Percentiles rank a stretch among this genome's conserved stretches.
phyloP scores from a whole-genome alignment of 108 stramenopile genomes.

The Pseudonitzschia pungens region DNA sequence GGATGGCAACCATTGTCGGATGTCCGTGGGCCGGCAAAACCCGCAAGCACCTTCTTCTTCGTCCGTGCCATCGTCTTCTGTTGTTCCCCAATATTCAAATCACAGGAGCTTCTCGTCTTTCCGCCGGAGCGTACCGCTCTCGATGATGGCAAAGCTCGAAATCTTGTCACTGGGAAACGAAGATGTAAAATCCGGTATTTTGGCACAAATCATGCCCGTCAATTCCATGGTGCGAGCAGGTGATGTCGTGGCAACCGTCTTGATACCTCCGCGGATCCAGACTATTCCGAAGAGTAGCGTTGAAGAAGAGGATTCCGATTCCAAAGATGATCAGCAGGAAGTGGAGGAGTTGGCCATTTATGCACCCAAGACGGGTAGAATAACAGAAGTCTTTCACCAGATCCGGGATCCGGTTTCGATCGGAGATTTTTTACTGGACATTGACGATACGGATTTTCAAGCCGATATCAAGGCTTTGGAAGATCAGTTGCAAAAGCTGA shows the following conservation, averaged over 20 bases:
- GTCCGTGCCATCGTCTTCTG: not conserved
- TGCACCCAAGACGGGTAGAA: conserved; percentile 19
- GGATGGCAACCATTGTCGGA: not conserved
- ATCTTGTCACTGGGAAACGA: conserved; percentile 9
- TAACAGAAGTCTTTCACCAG: conserved; percentile 11
- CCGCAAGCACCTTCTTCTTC: not conserved
- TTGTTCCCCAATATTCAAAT: not conserved
- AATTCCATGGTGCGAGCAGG: conserved; percentile 15
- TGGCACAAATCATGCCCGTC: conserved; percentile 19
- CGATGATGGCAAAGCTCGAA: conserved; percentile 21
- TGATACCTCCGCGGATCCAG: not conserved
- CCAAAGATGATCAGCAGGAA: conserved; percentile 6
- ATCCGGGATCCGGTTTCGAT: conserved; percentile 5
- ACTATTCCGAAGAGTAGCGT: not conserved
- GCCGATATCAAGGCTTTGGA: conserved; percentile 18
- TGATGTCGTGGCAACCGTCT: conserved; percentile 16
- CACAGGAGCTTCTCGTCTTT: not conserved
- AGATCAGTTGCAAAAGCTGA: conserved; percentile 10
- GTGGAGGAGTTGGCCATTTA: not conserved
- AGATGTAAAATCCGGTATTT: conserved; percentile 3
- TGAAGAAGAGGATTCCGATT: not conserved
- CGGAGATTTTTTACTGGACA: conserved; percentile 23
- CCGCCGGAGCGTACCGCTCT: conserved; percentile 1
- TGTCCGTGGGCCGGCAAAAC: not conserved
- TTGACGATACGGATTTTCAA: conserved; percentile 8